Evolutionary conservation across 208 protist species (phyloP).

Genomic region (Leptomonas pyrrhocoris): DNA sequence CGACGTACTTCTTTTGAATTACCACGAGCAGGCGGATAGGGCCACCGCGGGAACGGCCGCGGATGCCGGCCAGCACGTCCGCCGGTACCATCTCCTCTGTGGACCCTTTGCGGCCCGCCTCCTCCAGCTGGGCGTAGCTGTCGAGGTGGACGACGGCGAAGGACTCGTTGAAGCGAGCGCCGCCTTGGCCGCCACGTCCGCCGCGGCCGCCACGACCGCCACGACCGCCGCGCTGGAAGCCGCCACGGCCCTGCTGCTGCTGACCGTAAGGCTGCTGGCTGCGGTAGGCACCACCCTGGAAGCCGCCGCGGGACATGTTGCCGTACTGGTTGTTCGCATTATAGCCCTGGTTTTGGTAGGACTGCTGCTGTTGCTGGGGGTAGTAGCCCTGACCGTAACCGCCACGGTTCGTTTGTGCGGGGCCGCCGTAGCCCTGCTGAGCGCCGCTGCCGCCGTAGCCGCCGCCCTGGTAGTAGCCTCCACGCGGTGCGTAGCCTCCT

Average conservation of each 20-base stretch:
- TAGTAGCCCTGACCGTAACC: slow-evolving; percentile 27
- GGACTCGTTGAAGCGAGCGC: slow-evolving; percentile 31
- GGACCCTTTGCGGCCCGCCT: slow-evolving; percentile 57
- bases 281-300: slow-evolving; percentile 29
- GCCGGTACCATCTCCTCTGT: slow-evolving; percentile 50
- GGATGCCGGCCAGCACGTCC: slow-evolving; percentile 42
- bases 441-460: slow-evolving; percentile 20
- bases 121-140: slow-evolving; percentile 69
- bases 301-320: slow-evolving; percentile 18
- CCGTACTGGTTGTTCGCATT: slow-evolving; percentile 11
- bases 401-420: neutral
- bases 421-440: slow-evolving; percentile 11
- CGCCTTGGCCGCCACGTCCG: slow-evolving; percentile 21
- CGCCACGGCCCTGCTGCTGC: slow-evolving; percentile 18
- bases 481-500: slow-evolving; percentile 22
- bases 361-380: slow-evolving; percentile 24
- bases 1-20: slow-evolving; percentile 65
- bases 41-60: slow-evolving; percentile 29
- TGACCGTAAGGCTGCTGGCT: slow-evolving; percentile 16
- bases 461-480: slow-evolving; percentile 35
- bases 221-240: slow-evolving; percentile 27
- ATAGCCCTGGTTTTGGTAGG: slow-evolving; percentile 26
- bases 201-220: slow-evolving; percentile 30
- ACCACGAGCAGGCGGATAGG: slow-evolving; percentile 61
- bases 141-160: slow-evolving; percentile 74